Evolutionary conservation across 2,329 filamentous ascomycete species (phyloP).

Genomic region (Zymoseptoria tritici): DNA sequence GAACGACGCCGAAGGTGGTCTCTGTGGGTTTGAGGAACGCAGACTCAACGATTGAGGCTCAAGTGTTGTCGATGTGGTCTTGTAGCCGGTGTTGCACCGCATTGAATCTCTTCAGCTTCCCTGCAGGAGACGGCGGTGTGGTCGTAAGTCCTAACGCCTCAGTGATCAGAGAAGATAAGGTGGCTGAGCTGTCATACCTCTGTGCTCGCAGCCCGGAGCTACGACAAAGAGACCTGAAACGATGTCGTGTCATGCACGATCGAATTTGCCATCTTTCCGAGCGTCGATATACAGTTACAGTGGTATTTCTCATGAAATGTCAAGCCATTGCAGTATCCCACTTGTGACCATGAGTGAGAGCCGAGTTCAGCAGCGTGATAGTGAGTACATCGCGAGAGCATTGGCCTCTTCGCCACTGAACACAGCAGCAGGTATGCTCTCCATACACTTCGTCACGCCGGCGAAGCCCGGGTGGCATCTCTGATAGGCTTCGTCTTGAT

Average conservation of each 20-base stretch:
- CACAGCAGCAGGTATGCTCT: too few species aligned
- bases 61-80: background rate
- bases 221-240: background rate
- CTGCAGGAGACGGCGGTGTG: slow-evolving; percentile 6
- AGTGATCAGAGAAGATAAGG: background rate
- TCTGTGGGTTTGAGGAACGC: background rate
- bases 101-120: slow-evolving; percentile 6
- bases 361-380: too few species aligned
- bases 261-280: too few species aligned
- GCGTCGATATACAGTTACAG: too few species aligned
- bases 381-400: too few species aligned
- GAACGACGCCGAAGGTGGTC: background rate
- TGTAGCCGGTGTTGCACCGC: slow-evolving; percentile 1
- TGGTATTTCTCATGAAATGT: too few species aligned
- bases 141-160: slow-evolving; percentile 1
- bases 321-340: too few species aligned
- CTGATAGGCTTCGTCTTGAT: too few species aligned
- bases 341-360: too few species aligned
- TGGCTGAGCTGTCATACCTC: background rate
- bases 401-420: too few species aligned
- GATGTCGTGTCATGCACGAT: background rate
- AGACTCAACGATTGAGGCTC: background rate
- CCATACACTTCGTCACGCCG: too few species aligned
- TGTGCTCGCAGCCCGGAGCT: background rate
- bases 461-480: too few species aligned